These are phyloP conservation scores for Hansenula sp. DNA, from an alignment of 1,139 yeast species.

Conservation along the genomic window DNA sequence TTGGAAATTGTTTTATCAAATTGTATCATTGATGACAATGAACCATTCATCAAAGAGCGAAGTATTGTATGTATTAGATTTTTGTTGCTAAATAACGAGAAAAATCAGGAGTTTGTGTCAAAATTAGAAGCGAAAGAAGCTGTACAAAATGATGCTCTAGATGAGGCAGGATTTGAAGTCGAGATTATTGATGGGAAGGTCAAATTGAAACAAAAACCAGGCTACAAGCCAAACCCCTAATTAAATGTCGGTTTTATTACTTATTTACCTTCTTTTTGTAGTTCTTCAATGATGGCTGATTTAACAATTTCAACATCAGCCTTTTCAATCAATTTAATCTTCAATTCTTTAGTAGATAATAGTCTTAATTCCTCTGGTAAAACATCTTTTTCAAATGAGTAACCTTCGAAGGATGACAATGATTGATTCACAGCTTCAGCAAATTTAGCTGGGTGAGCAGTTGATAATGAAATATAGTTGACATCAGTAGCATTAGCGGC, in stretches of 20 bases:
- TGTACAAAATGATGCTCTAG: conserved; percentile 43
- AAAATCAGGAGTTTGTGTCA: conserved; percentile 74
- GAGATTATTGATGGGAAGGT: conserved; percentile 53
- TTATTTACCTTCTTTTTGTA: conserved; percentile 41
- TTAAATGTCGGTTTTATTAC: too few species aligned
- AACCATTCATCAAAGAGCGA: conserved; percentile 85
- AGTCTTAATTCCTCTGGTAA: conserved; percentile 83
- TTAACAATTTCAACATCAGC: conserved; percentile 74
- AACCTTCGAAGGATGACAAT: conserved; percentile 57
- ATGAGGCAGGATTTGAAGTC: conserved; percentile 57
- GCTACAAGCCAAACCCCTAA: background rate
- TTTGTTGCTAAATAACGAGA: conserved; percentile 54
- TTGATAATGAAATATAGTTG: conserved; percentile 76
- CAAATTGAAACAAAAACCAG: conserved; percentile 24
- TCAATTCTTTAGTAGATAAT: conserved; percentile 67
- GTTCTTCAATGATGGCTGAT: conserved; percentile 65
- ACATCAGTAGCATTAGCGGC: conserved; percentile 32
- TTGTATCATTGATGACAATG: conserved; percentile 81
- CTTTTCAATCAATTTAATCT: conserved; percentile 68
- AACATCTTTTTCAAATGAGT: conserved; percentile 83
- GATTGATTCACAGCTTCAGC: conserved; percentile 93
- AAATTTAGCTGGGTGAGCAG: conserved; percentile 98
- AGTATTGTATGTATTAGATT: conserved; percentile 75
- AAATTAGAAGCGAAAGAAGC: conserved; percentile 52
- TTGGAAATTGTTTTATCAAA: conserved; percentile 69